Conservation (phyloP, 106 monocot species). For the Platanthera guangdongensis region DNA sequence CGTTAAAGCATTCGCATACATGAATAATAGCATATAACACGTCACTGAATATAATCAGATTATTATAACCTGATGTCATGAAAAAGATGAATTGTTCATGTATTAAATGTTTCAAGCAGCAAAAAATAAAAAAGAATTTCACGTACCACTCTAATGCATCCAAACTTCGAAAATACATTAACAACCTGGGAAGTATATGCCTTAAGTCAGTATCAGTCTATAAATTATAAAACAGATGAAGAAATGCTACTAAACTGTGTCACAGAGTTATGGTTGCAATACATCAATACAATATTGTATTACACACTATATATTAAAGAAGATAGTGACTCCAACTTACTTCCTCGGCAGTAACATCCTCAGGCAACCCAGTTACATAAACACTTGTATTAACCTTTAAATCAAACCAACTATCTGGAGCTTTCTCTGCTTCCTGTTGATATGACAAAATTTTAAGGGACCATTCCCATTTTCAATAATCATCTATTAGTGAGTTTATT, state of each 20-base stretch:
- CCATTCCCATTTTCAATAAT: not conserved
- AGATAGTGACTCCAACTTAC: conserved; percentile 35
- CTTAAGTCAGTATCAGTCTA: conserved; percentile 1
- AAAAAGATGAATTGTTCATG: not conserved
- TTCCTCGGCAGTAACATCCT: conserved; percentile 87
- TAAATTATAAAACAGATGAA: not conserved
- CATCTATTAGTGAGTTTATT: not conserved
- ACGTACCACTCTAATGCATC: conserved; percentile 85
- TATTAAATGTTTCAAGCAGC: not conserved
- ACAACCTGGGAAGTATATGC: conserved; percentile 41
- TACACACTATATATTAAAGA: not conserved
- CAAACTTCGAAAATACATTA: conserved; percentile 94
- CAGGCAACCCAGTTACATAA: conserved; percentile 87
- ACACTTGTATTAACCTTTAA: conserved; percentile 96
- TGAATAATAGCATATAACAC: not conserved
- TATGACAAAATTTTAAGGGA: not conserved
- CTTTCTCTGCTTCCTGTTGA: conserved; percentile 86
- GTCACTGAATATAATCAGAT: not conserved
- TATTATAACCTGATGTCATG: not conserved
- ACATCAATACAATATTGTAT: not conserved
- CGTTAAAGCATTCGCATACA: not conserved
- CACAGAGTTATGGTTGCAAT: conserved; percentile 2
- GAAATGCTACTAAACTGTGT: not conserved
- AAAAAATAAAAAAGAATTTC: not conserved
- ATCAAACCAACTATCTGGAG: conserved; percentile 95